Percentiles rank a stretch among this genome's conserved stretches.
Evolutionary conservation across 768 basidiomycete genomes (phyloP).

Genomic region (Agrocybe chaxingu): DNA sequence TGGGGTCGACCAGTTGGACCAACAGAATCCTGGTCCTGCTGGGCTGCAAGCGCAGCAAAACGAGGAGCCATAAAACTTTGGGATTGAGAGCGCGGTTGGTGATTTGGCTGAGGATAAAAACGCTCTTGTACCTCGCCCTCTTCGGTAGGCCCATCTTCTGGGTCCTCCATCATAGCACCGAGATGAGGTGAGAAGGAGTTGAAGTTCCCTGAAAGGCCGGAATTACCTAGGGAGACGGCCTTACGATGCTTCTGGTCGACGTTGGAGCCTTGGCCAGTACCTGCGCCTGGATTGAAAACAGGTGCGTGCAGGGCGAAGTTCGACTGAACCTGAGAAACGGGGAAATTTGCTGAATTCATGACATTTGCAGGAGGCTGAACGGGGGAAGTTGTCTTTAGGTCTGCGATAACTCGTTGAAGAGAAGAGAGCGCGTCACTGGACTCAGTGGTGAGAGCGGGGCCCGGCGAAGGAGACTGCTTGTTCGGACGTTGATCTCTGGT

Average conservation of each 20-base stretch:
- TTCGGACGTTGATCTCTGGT: slow-evolving; percentile 38
- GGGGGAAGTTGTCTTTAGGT: slow-evolving; percentile 84
- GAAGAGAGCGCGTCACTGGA: slow-evolving; percentile 81
- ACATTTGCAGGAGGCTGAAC: slow-evolving; percentile 43
- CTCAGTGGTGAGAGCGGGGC: slow-evolving; percentile 51
- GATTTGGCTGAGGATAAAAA: slow-evolving; percentile 48
- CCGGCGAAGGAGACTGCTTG: slow-evolving; percentile 49
- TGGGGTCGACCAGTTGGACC: slow-evolving; percentile 83
- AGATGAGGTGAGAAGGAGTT: slow-evolving; percentile 77
- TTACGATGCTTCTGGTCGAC: slow-evolving; percentile 75
- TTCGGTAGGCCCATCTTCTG: slow-evolving; percentile 66
- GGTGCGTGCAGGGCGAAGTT: slow-evolving; percentile 66
- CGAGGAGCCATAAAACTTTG: slow-evolving; percentile 88
- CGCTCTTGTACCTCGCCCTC: slow-evolving; percentile 77
- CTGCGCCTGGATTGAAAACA: slow-evolving; percentile 69
- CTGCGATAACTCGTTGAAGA: slow-evolving; percentile 90
- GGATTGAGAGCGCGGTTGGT: slow-evolving; percentile 72
- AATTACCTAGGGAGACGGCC: slow-evolving; percentile 68
- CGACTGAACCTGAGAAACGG: slow-evolving; percentile 45
- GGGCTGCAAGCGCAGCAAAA: slow-evolving; percentile 76
- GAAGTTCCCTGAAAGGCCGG: slow-evolving; percentile 55
- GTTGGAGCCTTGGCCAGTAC: slow-evolving; percentile 45
- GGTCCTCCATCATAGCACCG: slow-evolving; percentile 82
- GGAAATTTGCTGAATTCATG: slow-evolving; percentile 42
- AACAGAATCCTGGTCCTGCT: slow-evolving; percentile 66